Percentiles rank a stretch among this genome's conserved stretches.
Evolutionary conservation across 1,139 yeast species (phyloP).

Genomic region (Schwanniomyces etchellsii): DNA sequence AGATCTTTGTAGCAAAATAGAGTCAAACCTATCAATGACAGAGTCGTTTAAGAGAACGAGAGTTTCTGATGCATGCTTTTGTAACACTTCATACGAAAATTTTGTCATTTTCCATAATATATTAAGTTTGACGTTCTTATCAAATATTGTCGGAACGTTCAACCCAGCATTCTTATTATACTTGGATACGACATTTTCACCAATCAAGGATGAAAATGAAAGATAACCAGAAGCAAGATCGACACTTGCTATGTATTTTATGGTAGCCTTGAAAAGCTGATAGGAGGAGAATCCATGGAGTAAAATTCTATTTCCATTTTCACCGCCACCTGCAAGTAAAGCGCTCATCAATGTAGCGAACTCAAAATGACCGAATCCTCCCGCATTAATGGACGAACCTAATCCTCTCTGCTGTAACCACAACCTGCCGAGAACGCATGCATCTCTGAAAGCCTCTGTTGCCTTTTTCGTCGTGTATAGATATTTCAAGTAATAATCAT

Average conservation of each 20-base stretch:
- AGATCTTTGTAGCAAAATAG: slow-evolving; percentile 69
- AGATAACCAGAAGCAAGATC: slow-evolving; percentile 63
- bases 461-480: slow-evolving; percentile 70
- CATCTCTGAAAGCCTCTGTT: slow-evolving; percentile 83
- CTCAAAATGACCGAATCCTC: slow-evolving; percentile 93
- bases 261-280: slow-evolving; percentile 84
- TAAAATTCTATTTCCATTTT: slow-evolving; percentile 66
- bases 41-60: slow-evolving; percentile 67
- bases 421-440: slow-evolving; percentile 77
- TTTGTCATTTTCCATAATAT: slow-evolving; percentile 77
- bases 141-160: slow-evolving; percentile 70
- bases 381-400: slow-evolving; percentile 52
- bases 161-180: slow-evolving; percentile 56
- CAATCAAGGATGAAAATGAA: slow-evolving; percentile 57
- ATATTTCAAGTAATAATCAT: slow-evolving; percentile 66
- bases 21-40: slow-evolving; percentile 77
- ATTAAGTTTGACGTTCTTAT: slow-evolving; percentile 69
- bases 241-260: slow-evolving; percentile 74
- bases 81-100: slow-evolving; percentile 58
- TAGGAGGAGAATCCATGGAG: slow-evolving; percentile 87
- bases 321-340: slow-evolving; percentile 79
- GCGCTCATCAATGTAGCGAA: slow-evolving; percentile 79
- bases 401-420: slow-evolving; percentile 91
- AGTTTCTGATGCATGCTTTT: slow-evolving; percentile 65
- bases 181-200: slow-evolving; percentile 40